phyloP scores from a whole-genome alignment of 495 filamentous ascomycete genomes.

The Tetracladium marchalianum region DNA sequence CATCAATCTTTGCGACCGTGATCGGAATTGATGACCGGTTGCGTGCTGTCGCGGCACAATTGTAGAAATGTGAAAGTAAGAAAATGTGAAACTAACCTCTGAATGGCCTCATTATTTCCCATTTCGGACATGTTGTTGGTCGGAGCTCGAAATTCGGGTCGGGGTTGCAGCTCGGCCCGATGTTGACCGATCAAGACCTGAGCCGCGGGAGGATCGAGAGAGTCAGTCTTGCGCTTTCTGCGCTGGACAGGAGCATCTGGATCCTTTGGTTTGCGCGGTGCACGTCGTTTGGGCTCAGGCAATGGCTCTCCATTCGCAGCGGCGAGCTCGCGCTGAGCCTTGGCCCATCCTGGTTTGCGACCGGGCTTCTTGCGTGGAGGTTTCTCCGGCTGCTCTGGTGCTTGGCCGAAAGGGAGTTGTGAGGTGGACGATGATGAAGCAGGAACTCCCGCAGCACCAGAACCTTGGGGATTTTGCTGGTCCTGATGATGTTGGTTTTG shows the following conservation, averaged over 20 bases:
- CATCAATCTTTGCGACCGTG: no score
- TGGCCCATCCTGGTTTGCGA: conserved; percentile 23
- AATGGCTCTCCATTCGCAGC: conserved; percentile 30
- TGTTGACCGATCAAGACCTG: not conserved
- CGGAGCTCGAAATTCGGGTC: not conserved
- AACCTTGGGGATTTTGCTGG: conserved; percentile 6
- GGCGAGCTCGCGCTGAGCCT: conserved; percentile 34
- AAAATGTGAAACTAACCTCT: conserved; percentile 17
- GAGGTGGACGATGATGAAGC: not conserved
- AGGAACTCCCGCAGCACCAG: not conserved
- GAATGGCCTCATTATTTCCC: conserved; percentile 32
- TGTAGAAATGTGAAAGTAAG: conserved; percentile 8
- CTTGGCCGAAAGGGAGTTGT: not conserved
- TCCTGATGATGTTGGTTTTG: conserved; percentile 14
- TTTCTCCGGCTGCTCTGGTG: conserved; percentile 3
- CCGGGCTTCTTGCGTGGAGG: conserved; percentile 11
- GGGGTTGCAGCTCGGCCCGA: not conserved
- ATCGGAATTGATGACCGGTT: no score
- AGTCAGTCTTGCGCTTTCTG: conserved; percentile 36
- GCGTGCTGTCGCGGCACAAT: conserved; percentile 5
- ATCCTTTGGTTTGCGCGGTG: conserved; percentile 45
- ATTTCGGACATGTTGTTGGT: conserved; percentile 18
- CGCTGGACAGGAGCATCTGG: conserved; percentile 41
- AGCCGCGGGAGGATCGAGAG: conserved; percentile 13
- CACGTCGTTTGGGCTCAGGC: conserved; percentile 38